Evolutionary conservation across 768 basidiomycete genomes (phyloP).

Genomic region (Chiua virens): DNA sequence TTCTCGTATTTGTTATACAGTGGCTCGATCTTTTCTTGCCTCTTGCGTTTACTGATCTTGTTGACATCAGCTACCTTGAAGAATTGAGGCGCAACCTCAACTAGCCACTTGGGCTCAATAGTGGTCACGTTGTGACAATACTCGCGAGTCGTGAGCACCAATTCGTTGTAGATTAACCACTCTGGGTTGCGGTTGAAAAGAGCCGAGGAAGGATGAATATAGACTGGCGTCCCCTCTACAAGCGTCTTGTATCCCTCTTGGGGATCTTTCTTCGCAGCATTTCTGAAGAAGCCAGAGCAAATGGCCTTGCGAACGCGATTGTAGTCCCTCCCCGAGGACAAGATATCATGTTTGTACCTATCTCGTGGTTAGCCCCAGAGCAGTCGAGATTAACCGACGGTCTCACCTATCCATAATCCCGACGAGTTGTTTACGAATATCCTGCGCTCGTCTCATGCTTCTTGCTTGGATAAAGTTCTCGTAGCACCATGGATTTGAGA

Average conservation of each 20-base stretch:
- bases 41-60: conserved; percentile 96
- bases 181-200: conserved; percentile 97
- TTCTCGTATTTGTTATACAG: conserved; percentile 95
- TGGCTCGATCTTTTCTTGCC: conserved; percentile 95
- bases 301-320: conserved; percentile 94
- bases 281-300: conserved; percentile 96
- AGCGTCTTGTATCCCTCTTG: conserved; percentile 98
- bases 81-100: conserved; percentile 97
- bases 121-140: conserved; percentile 93
- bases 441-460: conserved; percentile 95
- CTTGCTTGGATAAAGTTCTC: conserved; percentile 99
- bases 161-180: conserved; percentile 94
- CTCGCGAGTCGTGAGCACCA: conserved; percentile 94
- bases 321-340: conserved; percentile 90
- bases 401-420: conserved; percentile 98
- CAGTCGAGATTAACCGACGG: not conserved
- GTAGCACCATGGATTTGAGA: conserved; percentile 98
- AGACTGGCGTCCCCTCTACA: conserved; percentile 97
- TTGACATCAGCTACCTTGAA: conserved; percentile 98
- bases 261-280: conserved; percentile 98
- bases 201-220: conserved; percentile 96
- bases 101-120: conserved; percentile 97
- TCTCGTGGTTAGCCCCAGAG: conserved; percentile 5
- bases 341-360: conserved; percentile 95
- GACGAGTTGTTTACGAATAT: conserved; percentile 94